These are phyloP conservation scores for Lentinula aciculospora DNA, from an alignment of 768 basidiomycete species.

Conservation along the genomic window DNA sequence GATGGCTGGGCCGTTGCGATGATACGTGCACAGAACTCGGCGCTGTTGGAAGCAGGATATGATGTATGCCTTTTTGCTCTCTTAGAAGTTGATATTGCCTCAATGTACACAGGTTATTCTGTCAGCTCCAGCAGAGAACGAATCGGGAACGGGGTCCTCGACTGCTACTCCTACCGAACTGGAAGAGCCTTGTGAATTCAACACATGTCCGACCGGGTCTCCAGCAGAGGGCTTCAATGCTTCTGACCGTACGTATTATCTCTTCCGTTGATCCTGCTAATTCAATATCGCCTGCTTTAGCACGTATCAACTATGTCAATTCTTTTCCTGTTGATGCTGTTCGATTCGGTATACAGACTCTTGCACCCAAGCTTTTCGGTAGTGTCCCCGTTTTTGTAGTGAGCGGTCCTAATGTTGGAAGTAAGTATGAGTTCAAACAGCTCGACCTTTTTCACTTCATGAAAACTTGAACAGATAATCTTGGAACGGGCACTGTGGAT, in stretches of 20 bases:
- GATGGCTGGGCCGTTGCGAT: constrained; percentile 42
- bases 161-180: constrained; percentile 26
- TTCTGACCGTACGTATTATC: constrained; percentile 23
- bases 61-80: constrained; percentile 21
- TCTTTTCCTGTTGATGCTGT: constrained; percentile 31
- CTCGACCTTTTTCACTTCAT: too few species aligned
- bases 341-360: constrained; percentile 38
- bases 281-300: constrained; percentile 9
- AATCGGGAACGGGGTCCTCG: constrained; percentile 41
- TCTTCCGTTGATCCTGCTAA: not conserved
- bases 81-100: not conserved
- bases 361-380: constrained; percentile 34
- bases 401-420: constrained; percentile 41
- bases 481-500: constrained; percentile 15
- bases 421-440: constrained; percentile 16
- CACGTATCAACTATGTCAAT: constrained; percentile 31
- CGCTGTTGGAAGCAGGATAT: constrained; percentile 31
- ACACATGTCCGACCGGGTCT: constrained; percentile 35
- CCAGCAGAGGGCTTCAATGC: constrained; percentile 36
- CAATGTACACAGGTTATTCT: constrained; percentile 28
- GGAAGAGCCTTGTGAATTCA: constrained; percentile 31
- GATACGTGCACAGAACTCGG: constrained; percentile 34
- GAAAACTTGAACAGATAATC: not conserved
- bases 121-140: constrained; percentile 39
- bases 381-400: constrained; percentile 39